phyloP scores from a whole-genome alignment of 2,329 filamentous ascomycete genomes.

The Trichoderma koningiopsis region DNA sequence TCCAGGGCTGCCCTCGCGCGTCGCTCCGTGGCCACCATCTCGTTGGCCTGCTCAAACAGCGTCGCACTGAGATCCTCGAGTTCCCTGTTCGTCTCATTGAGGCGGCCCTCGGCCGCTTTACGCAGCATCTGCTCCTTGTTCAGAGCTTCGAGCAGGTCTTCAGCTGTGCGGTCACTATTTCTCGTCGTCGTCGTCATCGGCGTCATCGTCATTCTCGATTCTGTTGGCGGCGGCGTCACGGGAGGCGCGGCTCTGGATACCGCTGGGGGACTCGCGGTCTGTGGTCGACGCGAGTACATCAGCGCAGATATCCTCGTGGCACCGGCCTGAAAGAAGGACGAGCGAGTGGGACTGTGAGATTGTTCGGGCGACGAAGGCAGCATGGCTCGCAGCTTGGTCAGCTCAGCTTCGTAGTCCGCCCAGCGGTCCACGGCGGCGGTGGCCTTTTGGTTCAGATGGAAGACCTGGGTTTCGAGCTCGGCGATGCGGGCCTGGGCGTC shows the following conservation, averaged over 20 bases:
- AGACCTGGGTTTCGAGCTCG: slow-evolving; percentile 72
- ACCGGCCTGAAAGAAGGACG: slow-evolving; percentile 51
- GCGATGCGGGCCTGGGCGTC: slow-evolving; percentile 62
- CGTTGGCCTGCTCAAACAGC: slow-evolving; percentile 81
- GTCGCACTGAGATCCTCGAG: slow-evolving; percentile 76
- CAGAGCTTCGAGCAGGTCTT: slow-evolving; percentile 64
- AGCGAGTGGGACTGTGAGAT: slow-evolving; percentile 38
- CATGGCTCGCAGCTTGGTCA: slow-evolving; percentile 58
- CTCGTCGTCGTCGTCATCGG: not conserved
- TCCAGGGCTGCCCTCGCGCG: slow-evolving; percentile 71
- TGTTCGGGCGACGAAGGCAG: slow-evolving; percentile 30
- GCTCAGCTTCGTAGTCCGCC: slow-evolving; percentile 81
- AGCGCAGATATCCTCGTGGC: slow-evolving; percentile 51
- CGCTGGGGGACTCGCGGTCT: slow-evolving; percentile 35
- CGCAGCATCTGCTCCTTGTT: slow-evolving; percentile 68
- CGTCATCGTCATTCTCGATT: slow-evolving; percentile 13
- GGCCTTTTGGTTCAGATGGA: slow-evolving; percentile 70
- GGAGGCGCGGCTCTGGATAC: slow-evolving; percentile 28
- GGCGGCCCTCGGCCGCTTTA: slow-evolving; percentile 67
- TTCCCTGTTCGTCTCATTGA: slow-evolving; percentile 68
- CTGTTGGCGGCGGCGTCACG: slow-evolving; percentile 29
- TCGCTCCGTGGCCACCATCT: slow-evolving; percentile 81
- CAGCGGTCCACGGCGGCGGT: slow-evolving; percentile 64
- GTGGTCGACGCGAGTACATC: slow-evolving; percentile 50
- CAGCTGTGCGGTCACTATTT: slow-evolving; percentile 35